Evolutionary conservation across 164 flowering plant genomes (phyloP).

Genomic region (Chimonanthus praecox): DNA sequence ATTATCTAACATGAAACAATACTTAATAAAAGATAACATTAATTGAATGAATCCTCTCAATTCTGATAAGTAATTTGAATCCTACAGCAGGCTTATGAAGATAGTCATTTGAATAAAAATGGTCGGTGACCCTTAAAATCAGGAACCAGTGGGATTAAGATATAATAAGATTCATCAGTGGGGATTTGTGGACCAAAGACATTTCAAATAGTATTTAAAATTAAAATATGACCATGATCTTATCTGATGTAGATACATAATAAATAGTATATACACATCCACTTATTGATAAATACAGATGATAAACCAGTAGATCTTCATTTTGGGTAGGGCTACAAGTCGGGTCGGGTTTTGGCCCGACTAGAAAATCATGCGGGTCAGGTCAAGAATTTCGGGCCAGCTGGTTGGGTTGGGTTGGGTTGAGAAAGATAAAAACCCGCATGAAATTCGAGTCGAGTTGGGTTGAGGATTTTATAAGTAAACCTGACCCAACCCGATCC

Average conservation of each 20-base stretch:
- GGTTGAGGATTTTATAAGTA: too few species aligned
- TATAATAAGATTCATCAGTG: neutral
- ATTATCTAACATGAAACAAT: neutral
- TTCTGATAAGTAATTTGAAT: neutral
- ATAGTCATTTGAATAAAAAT: neutral
- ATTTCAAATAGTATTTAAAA: neutral
- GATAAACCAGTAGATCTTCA: too few species aligned
- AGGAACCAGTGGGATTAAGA: neutral
- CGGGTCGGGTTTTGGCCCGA: too few species aligned
- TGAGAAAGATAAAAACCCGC: too few species aligned
- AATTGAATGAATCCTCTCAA: neutral
- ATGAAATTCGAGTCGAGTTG: too few species aligned
- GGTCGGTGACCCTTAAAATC: neutral
- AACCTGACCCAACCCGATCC: too few species aligned
- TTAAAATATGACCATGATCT: neutral
- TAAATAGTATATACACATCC: too few species aligned
- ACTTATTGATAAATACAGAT: too few species aligned
- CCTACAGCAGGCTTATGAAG: neutral
- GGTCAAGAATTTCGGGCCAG: too few species aligned
- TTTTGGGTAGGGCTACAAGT: too few species aligned
- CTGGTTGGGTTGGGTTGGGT: too few species aligned
- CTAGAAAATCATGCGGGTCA: too few species aligned
- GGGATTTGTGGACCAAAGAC: neutral
- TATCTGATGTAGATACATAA: neutral
- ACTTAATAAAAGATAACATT: neutral